Evolutionary conservation across 1,139 yeast species (phyloP).

Genomic region (Debaryomyces coudertii): DNA sequence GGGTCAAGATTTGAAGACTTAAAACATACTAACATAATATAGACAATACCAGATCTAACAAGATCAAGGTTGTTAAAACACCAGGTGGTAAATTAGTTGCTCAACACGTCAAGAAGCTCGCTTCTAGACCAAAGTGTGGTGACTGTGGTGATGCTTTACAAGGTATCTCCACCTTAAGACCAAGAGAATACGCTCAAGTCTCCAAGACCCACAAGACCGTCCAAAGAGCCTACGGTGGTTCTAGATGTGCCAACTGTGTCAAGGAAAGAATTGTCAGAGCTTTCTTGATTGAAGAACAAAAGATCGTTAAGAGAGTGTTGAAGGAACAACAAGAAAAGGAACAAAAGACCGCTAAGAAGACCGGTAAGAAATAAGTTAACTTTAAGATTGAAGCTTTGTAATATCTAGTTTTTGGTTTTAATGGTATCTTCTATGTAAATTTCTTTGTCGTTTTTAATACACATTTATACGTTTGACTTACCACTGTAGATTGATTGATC

Average conservation of each 20-base stretch:
- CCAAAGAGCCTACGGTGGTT: conserved; percentile 99
- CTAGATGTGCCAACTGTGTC: conserved; percentile 97
- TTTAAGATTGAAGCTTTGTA: conserved; percentile 15
- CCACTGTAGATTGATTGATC: neutral
- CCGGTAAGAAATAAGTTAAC: conserved; percentile 40
- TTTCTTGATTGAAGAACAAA: conserved; percentile 99
- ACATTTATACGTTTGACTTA: conserved; percentile 15
- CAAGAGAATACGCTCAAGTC: conserved; percentile 94
- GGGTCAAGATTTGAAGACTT: neutral
- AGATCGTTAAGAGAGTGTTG: conserved; percentile 98
- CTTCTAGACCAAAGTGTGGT: conserved; percentile 98
- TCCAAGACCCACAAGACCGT: conserved; percentile 98
- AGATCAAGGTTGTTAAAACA: conserved; percentile 98
- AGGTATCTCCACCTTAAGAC: conserved; percentile 94
- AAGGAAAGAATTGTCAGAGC: conserved; percentile 99
- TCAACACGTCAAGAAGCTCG: conserved; percentile 95
- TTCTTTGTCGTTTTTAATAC: conserved; percentile 22
- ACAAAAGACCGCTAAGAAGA: conserved; percentile 50
- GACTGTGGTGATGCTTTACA: conserved; percentile 93
- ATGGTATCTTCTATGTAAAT: conserved; percentile 26
- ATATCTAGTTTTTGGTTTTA: conserved; percentile 20
- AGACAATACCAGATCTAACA: conserved; percentile 98
- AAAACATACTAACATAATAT: conserved; percentile 9
- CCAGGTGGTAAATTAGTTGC: conserved; percentile 99
- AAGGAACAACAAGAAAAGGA: conserved; percentile 92